phyloP scores from a whole-genome alignment of 345 rosid species.

The Pistacia integerrima region DNA sequence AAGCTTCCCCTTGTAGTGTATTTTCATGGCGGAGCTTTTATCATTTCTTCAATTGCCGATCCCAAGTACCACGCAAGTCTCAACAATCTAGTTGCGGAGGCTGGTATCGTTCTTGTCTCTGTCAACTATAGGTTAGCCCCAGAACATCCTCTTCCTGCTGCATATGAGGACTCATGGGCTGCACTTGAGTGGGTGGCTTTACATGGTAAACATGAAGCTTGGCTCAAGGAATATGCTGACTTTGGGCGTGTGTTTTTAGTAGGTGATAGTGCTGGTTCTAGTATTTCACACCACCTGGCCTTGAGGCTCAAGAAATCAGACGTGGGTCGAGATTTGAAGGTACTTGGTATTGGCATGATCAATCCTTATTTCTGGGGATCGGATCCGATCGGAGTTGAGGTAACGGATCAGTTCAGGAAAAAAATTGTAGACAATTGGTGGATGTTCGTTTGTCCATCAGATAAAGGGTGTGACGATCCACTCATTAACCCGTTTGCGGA shows the following conservation, averaged over 20 bases:
- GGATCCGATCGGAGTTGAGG: conserved; percentile 62
- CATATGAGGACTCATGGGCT: conserved; percentile 75
- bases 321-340: conserved; percentile 22
- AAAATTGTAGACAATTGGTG: conserved; percentile 83
- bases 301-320: conserved; percentile 35
- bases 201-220: conserved; percentile 33
- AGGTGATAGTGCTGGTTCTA: conserved; percentile 85
- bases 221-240: conserved; percentile 58
- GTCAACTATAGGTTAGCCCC: conserved; percentile 74
- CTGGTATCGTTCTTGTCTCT: conserved; percentile 59
- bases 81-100: conserved; percentile 57
- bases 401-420: conserved; percentile 39
- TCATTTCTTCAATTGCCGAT: conserved; percentile 50
- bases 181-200: conserved; percentile 57
- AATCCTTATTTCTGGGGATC: conserved; percentile 74
- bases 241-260: conserved; percentile 44
- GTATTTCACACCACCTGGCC: conserved; percentile 67
- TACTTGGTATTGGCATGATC: conserved; percentile 69
- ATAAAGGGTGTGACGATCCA: conserved; percentile 74
- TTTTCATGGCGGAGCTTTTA: conserved; percentile 88
- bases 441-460: conserved; percentile 65
- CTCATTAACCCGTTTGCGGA: conserved; percentile 70
- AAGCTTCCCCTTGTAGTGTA: conserved; percentile 73
- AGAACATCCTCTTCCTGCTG: conserved; percentile 67
- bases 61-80: conserved; percentile 66